Base-by-base conservation (phyloP, 1,284 basidiomycete genomes). In the Rhodotorula glutinis region DNA sequence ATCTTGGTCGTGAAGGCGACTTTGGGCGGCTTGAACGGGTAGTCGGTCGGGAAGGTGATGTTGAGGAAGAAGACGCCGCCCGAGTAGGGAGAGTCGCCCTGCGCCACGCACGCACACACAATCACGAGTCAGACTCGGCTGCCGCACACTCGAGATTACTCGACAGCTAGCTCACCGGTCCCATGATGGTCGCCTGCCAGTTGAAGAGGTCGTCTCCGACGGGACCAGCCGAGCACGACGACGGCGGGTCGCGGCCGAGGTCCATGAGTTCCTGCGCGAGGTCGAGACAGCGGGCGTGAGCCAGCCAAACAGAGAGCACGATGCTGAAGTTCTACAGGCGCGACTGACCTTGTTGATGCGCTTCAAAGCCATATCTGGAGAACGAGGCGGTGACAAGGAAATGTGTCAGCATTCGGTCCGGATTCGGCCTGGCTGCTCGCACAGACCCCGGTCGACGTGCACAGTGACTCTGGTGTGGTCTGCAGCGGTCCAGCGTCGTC, bases 11-110 rank as follows among this genome's bases (percentile, higher is more conserved):
- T 93, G 83, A 99, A 98, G 82, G 89, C 90, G 81, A 98, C 92
- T 86, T 98, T 98, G 80, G 96, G 96, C 51, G 96, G 95, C 84
- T 95, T 95, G 88, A 97, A 96, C 52, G 93, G 93, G 83, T 97
- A 97, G 81, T 97, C 93, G 81, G 88, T 88, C 57, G 90, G 90
- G 86, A 95, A 94, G 57, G 85, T 87, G 80, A 95, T 95, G 66
- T 87, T 73, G 51, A 77, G 70, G 71, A 78, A 77, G 73, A 77
- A 76, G 52, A 75, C 73, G 52, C 76, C 76, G 55, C 76, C 76
- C 23, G 73, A 70, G 63, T 73, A 75, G 7, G 63, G 64, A 44
- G 60, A 64, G 64, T 67, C 63, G 57, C 56, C 44, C 55, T 63
- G 54, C 4, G n/a, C n/a, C n/a, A n/a, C n/a, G n/a, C n/a, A n/a